phyloP scores from a whole-genome alignment of 176 grass and related monocot species.

The Neostapfia colusana region DNA sequence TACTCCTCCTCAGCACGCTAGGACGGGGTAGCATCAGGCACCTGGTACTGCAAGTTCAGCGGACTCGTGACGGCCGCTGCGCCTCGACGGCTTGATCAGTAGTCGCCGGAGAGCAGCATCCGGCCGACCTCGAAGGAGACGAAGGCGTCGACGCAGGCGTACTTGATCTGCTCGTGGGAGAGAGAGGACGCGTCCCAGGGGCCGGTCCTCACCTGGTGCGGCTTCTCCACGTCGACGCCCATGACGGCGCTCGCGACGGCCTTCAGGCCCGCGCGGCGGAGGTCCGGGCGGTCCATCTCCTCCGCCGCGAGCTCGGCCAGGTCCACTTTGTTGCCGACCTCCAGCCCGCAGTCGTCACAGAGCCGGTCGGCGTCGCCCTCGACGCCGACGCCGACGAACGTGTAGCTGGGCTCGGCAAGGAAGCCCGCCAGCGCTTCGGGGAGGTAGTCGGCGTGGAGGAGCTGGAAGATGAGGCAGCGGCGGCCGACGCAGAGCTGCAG shows the following conservation, averaged over 20 bases:
- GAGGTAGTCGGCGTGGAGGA: constrained; percentile 2
- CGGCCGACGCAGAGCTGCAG: no score
- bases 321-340: constrained; percentile 18
- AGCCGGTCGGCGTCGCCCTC: constrained; percentile 24
- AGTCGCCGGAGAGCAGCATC: neutral
- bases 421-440: neutral
- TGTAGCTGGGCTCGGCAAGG: neutral
- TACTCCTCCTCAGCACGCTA: no score
- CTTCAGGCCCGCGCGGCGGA: constrained; percentile 32
- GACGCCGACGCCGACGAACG: constrained; percentile 19
- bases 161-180: constrained; percentile 34
- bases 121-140: constrained; percentile 51
- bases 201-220: constrained; percentile 21
- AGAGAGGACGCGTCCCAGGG: constrained; percentile 35
- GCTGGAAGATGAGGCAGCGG: constrained; percentile 20
- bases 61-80: no score
- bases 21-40: no score
- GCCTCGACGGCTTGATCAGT: neutral
- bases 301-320: constrained; percentile 22
- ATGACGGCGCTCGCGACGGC: constrained; percentile 36
- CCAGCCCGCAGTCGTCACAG: neutral
- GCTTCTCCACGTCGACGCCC: constrained; percentile 29
- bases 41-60: no score
- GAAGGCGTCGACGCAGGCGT: constrained; percentile 56
- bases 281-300: constrained; percentile 19